Percentiles rank a stretch among this genome's conserved stretches.
Conservation (phyloP, 2,329 filamentous ascomycete genomes). For the Sarocladiaceae sp. region DNA sequence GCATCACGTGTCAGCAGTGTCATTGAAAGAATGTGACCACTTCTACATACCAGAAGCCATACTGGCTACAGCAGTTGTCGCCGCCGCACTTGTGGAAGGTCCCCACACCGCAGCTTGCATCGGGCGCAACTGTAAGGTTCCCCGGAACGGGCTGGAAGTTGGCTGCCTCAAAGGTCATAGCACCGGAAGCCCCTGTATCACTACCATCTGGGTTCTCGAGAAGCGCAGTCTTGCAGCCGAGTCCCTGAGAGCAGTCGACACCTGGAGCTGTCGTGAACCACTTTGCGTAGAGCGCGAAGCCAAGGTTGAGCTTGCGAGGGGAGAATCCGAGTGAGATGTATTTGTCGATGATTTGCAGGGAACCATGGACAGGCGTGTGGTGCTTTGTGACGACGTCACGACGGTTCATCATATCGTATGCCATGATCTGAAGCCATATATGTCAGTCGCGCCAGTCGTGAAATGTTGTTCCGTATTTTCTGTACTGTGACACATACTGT, state of each 20-base stretch:
- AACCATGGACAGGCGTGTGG: constrained; percentile 55
- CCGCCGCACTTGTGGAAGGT: background rate
- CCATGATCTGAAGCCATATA: constrained; percentile 48
- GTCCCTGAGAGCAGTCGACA: constrained; percentile 38
- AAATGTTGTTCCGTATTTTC: background rate
- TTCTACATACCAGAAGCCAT: constrained; percentile 3
- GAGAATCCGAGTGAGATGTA: constrained; percentile 57
- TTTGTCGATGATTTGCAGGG: constrained; percentile 49
- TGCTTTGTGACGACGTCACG: constrained; percentile 62
- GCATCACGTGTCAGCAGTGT: background rate
- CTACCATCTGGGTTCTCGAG: constrained; percentile 58
- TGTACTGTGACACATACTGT: constrained; percentile 39
- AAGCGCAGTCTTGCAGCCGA: constrained; percentile 55
- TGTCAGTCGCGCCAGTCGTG: background rate
- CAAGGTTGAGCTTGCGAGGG: constrained; percentile 56
- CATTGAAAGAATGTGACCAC: background rate
- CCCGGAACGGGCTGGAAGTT: constrained; percentile 15
- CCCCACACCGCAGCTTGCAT: constrained; percentile 2
- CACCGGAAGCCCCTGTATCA: constrained; percentile 49
- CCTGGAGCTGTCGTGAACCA: constrained; percentile 55
- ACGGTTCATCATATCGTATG: constrained; percentile 70
- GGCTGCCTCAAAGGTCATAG: constrained; percentile 33
- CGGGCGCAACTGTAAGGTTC: background rate
- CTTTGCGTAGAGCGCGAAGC: constrained; percentile 67
- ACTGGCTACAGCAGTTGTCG: constrained; percentile 2